Evolutionary conservation across 2,329 filamentous ascomycete genomes (phyloP).

Genomic region (Graphilbum fragrans): DNA sequence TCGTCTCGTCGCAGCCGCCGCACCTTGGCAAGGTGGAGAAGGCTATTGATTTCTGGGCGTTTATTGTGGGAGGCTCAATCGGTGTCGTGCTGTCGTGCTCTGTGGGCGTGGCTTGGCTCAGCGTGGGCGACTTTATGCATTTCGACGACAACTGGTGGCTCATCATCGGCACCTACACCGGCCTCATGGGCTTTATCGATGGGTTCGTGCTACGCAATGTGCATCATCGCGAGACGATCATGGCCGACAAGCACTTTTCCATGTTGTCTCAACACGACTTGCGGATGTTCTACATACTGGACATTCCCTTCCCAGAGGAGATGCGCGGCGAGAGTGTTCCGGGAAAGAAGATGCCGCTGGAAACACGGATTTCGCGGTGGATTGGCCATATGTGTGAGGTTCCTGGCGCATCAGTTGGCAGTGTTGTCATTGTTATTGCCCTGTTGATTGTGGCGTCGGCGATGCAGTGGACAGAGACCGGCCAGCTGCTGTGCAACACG

Average conservation of each 20-base stretch:
- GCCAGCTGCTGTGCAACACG: slow-evolving; percentile 19
- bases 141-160: slow-evolving; percentile 34
- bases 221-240: slow-evolving; percentile 16
- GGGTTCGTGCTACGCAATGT: slow-evolving; percentile 32
- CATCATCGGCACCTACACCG: slow-evolving; percentile 33
- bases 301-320: slow-evolving; percentile 9
- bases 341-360: slow-evolving; percentile 6
- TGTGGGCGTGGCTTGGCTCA: slow-evolving; percentile 24
- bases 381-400: slow-evolving; percentile 12
- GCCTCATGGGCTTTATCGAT: slow-evolving; percentile 30
- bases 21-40: slow-evolving; percentile 21
- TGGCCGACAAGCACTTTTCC: slow-evolving; percentile 14
- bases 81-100: slow-evolving; percentile 24
- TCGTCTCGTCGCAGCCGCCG: slow-evolving; percentile 19
- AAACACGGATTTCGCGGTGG: slow-evolving; percentile 11
- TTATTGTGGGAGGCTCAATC: slow-evolving; percentile 27
- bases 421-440: slow-evolving; percentile 11
- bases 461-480: slow-evolving; percentile 18
- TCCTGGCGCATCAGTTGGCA: slow-evolving; percentile 9
- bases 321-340: neutral
- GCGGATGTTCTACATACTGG: slow-evolving; percentile 11
- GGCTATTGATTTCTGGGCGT: slow-evolving; percentile 27
- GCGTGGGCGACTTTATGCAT: slow-evolving; percentile 23
- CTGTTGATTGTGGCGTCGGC: slow-evolving; percentile 12
- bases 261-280: slow-evolving; percentile 10